phyloP scores from a whole-genome alignment of 495 filamentous ascomycete species.

The Aspergillus carlsbadensis region DNA sequence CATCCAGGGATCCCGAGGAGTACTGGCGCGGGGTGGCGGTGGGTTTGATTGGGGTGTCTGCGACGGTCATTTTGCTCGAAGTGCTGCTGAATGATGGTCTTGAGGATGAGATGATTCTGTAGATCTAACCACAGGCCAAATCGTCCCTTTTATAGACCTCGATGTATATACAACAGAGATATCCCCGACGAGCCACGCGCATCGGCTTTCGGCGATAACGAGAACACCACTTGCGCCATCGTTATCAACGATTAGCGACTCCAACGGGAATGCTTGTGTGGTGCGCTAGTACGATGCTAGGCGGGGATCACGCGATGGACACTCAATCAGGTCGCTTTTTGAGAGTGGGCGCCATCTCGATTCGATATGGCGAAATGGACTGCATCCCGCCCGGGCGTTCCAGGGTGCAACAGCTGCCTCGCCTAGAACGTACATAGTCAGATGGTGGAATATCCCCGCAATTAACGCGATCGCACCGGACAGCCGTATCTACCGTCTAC shows the following conservation, averaged over 20 bases:
- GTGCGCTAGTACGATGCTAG: neutral
- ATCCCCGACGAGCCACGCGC: neutral
- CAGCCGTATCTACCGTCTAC: too few relatives aligned
- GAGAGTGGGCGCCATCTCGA: neutral
- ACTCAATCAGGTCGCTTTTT: neutral
- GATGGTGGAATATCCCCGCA: too few relatives aligned
- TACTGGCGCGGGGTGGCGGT: slow-evolving; percentile 9
- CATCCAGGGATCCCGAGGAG: slow-evolving; percentile 14
- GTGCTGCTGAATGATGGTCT: neutral
- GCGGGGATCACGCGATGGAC: neutral
- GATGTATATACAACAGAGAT: neutral
- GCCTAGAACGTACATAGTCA: too few relatives aligned
- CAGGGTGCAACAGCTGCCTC: too few relatives aligned
- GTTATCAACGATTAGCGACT: neutral
- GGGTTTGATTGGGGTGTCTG: neutral
- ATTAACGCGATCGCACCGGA: too few relatives aligned
- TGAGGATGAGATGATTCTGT: neutral
- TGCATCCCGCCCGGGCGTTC: too few relatives aligned
- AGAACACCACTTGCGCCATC: neutral
- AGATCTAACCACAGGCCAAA: neutral
- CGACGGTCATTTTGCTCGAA: slow-evolving; percentile 5
- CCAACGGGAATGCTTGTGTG: neutral
- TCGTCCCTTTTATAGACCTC: neutral
- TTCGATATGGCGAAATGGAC: too few relatives aligned
- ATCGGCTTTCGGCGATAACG: slow-evolving; percentile 11